Evolutionary conservation across 2,329 filamentous ascomycete genomes (phyloP).

Genomic region (Diplocarpon mali): DNA sequence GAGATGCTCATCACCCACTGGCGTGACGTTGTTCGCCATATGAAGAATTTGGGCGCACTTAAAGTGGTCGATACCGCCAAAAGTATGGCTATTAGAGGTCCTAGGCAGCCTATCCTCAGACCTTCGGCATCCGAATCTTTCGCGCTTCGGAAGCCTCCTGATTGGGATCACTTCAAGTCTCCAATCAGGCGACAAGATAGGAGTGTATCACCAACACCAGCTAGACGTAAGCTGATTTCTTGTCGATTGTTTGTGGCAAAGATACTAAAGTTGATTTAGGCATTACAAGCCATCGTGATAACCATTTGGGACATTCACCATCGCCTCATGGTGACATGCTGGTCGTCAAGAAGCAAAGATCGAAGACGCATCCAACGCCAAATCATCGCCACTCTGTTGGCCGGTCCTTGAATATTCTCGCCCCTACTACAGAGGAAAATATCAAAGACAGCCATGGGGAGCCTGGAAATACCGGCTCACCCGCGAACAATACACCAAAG

Average conservation of each 20-base stretch:
- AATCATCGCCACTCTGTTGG: conserved; percentile 14
- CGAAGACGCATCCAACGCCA: conserved; percentile 15
- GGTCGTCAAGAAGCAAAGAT: conserved; percentile 21
- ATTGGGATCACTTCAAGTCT: conserved; percentile 25
- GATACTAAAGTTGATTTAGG: conserved; percentile 2
- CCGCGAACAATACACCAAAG: neutral
- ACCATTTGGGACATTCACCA: neutral
- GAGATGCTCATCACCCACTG: conserved; percentile 58
- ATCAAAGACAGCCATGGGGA: conserved; percentile 3
- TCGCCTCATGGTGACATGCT: conserved; percentile 9
- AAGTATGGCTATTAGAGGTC: conserved; percentile 9
- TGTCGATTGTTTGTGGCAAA: neutral
- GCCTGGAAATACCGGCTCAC: neutral
- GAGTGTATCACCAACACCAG: conserved; percentile 29
- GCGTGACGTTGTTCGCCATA: conserved; percentile 50
- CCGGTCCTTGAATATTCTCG: conserved; percentile 18
- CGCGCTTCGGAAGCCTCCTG: conserved; percentile 29
- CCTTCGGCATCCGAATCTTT: conserved; percentile 35
- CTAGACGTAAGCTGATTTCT: conserved; percentile 23
- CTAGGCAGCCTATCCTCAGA: conserved; percentile 22
- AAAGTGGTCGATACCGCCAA: conserved; percentile 9
- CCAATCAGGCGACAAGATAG: conserved; percentile 16
- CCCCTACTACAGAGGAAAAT: conserved; percentile 19
- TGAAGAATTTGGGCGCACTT: conserved; percentile 34
- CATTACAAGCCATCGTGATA: neutral